Evolutionary conservation across 1,139 yeast genomes (phyloP), one percentile per base, ranked within the genome.

Genomic region (Saccharomyces hybrid): DNA sequence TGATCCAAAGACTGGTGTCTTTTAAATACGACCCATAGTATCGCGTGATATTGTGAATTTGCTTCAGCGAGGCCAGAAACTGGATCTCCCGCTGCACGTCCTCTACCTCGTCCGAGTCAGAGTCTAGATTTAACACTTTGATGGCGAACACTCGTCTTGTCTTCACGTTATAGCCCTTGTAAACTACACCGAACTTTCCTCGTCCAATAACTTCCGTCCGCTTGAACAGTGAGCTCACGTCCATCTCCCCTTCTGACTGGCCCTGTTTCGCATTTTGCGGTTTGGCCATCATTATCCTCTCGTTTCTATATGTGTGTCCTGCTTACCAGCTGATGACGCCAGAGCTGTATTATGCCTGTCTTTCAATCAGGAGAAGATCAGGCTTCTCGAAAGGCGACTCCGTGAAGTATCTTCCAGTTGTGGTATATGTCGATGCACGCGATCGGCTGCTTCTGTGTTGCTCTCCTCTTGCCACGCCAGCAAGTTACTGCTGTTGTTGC

Each of bases 121-220:
- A 89, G 68, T 95, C 99, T 56, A 95, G 75, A 66, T 91, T 90
- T 59, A 95, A 77, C 13, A 93, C 95, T 66, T 95, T 95, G 66
- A 95, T 90, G 42, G 99, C 99, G 56, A 88, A 95, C 2, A 88
- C 81, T 59, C 85, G 85, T 61, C 84, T 85, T 0, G 76, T 71
- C 32, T 68, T 65, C 8, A 69, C 58, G 55, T 73, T 75, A 42
- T 73, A 67, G 66, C 96, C 96, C 67, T 90, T 91, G 71, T 93
- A 95, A 9, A 95, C 99, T 34, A 91, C 85, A 46, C 99, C 99
- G 71, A 93, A 95, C 73, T 90, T 91, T 16, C 99, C 99, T 57
- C 96, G 79, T 6, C 99, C 99, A 26, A 95, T 85, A 47, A 91
- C 85, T 69, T 93, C 98, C 11, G 95, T 87, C 51, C 96, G 79